Percentiles rank a stretch among this genome's conserved stretches.
These are phyloP conservation scores for Aulographum hederae DNA, from an alignment of 2,329 filamentous ascomycete species.

Conservation along the genomic window DNA sequence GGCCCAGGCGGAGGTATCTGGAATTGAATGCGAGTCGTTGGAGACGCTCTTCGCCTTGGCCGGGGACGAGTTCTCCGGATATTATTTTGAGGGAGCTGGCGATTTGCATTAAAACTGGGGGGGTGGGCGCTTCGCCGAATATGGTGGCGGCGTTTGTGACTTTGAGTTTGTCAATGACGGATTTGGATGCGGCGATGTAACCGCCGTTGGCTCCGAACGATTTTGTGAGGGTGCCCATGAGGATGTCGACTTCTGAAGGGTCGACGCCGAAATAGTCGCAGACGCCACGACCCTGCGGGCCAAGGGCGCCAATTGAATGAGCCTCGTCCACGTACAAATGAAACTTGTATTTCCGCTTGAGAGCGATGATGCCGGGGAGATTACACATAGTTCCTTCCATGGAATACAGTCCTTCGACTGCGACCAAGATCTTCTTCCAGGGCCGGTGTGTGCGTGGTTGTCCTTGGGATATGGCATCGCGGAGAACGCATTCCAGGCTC, in stretches of 20 bases:
- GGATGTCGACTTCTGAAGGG: constrained; percentile 71
- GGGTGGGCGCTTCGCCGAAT: constrained; percentile 73
- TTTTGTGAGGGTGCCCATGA: constrained; percentile 97
- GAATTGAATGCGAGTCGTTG: constrained; percentile 97
- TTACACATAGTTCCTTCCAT: constrained; percentile 99
- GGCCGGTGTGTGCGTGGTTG: constrained; percentile 96
- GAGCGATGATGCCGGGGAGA: constrained; percentile 66
- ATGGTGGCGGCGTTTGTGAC: constrained; percentile 71
- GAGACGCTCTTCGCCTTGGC: constrained; percentile 87
- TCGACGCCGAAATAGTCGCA: constrained; percentile 96
- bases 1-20: constrained; percentile 85
- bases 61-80: constrained; percentile 67
- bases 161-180: constrained; percentile 81
- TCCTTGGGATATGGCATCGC: constrained; percentile 87
- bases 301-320: constrained; percentile 85
- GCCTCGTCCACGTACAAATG: constrained; percentile 91
- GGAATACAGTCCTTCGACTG: constrained; percentile 92
- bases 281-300: constrained; percentile 74
- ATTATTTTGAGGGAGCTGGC: constrained; percentile 75
- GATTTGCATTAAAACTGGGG: constrained; percentile 82
- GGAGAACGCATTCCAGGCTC: constrained; percentile 68
- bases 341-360: constrained; percentile 97
- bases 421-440: constrained; percentile 97
- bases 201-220: constrained; percentile 97
- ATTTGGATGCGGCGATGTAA: constrained; percentile 78